Percentiles rank a stretch among this genome's conserved stretches.
phyloP scores from a whole-genome alignment of 2,329 filamentous ascomycete genomes.

The Tolypocladium album region DNA sequence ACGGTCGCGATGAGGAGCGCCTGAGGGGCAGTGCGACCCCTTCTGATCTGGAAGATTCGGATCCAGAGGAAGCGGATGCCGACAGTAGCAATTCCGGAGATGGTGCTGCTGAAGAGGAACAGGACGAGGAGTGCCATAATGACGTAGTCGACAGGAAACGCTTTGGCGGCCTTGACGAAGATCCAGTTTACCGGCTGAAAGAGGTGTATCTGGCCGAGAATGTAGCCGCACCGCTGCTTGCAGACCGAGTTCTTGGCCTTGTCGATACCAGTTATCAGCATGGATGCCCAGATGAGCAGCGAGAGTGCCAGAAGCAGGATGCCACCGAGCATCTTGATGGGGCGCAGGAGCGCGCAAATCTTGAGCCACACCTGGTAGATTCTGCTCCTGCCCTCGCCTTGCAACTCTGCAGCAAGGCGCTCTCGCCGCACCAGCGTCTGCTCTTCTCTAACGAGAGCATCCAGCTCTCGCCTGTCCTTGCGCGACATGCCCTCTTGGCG shows the following conservation, averaged over 20 bases:
- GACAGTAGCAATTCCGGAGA: slow-evolving; percentile 74
- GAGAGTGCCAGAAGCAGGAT: slow-evolving; percentile 65
- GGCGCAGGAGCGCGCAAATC: slow-evolving; percentile 70
- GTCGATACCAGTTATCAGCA: slow-evolving; percentile 93
- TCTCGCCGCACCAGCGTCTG: slow-evolving; percentile 84
- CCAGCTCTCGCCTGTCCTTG: slow-evolving; percentile 82
- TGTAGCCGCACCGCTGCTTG: slow-evolving; percentile 83
- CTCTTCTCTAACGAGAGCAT: slow-evolving; percentile 79
- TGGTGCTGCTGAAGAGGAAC: slow-evolving; percentile 79
- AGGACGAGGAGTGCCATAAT: slow-evolving; percentile 77
- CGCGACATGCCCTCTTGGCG: slow-evolving; percentile 63
- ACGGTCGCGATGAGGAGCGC: slow-evolving; percentile 85
- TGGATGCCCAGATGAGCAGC: slow-evolving; percentile 73
- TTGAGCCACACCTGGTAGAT: slow-evolving; percentile 71
- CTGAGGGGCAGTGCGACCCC: slow-evolving; percentile 81
- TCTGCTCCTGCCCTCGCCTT: slow-evolving; percentile 64
- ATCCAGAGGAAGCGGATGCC: slow-evolving; percentile 97
- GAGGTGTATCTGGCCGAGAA: slow-evolving; percentile 75
- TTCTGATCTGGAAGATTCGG: slow-evolving; percentile 81
- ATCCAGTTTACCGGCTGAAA: slow-evolving; percentile 95
- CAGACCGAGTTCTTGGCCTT: slow-evolving; percentile 94
- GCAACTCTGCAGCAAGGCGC: slow-evolving; percentile 72
- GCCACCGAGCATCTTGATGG: slow-evolving; percentile 79
- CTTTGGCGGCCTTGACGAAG: slow-evolving; percentile 60
- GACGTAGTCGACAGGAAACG: slow-evolving; percentile 87